Evolutionary conservation across 306 rosid genomes (phyloP), one percentile per base, ranked within the genome.

Genomic region (Astragalus membranaceus): DNA sequence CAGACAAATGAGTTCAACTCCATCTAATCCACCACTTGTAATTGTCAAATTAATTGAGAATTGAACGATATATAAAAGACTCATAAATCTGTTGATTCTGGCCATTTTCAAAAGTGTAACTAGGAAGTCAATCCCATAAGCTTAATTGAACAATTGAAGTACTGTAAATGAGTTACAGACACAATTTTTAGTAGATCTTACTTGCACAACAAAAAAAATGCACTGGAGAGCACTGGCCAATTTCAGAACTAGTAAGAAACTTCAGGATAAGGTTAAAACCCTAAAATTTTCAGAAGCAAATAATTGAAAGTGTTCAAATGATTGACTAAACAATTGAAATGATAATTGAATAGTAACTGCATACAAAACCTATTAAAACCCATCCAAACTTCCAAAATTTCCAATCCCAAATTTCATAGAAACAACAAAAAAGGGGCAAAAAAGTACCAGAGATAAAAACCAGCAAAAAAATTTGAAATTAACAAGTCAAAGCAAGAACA

Each of bases 241-340:
- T 47, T 72, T 61, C 71, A 47, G 67, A 65, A 58, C 32, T 41
- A 52, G 74, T 42, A 62, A 52, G 51, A 52, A 54, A 61, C 5
- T 58, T 37, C 41, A 53, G 33, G 62, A 54, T 20, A 47, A 30
- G 68, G 63, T 59, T 54, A 33, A 86, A 78, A 69, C 75, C 75
- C 86, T 57, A 68, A 49, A 54, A 57, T 52, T 69, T 36, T 43
- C 70, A 26, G 11, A 44, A 73, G 11, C 42, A 78, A 33, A 61
- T n/a, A 50, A 39, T 23, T 68, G 46, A 71, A 56, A 46, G 30
- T 33, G 50, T 5, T 10, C 14, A 53, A 59, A 52, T 54, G 52
- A 67, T 10, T 50, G 10, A 42, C 23, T 55, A 37, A 52, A 73
- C 32, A 73, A 70, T 47, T 56, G 56, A 67, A 42, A 52, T 33